These are phyloP conservation scores for Aspergillus ellipticus DNA, from an alignment of 495 filamentous ascomycete species.

Conservation along the genomic window DNA sequence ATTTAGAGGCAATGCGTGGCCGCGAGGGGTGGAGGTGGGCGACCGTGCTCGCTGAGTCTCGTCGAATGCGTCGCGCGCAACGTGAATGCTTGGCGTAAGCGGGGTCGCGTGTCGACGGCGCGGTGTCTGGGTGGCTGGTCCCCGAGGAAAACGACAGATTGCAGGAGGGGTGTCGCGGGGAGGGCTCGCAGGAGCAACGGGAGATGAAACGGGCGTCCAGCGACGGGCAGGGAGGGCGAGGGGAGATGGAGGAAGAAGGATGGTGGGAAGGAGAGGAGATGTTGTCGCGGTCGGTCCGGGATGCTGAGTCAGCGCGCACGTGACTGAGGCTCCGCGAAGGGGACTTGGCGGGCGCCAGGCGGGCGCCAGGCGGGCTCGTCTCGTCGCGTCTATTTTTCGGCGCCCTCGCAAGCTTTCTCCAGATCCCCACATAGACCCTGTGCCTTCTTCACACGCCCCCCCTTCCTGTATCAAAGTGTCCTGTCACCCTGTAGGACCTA, in stretches of 20 bases:
- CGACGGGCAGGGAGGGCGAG: constrained; percentile 9
- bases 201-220: background rate
- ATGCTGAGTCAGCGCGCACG: constrained; percentile 19
- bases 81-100: constrained; percentile 27
- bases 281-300: background rate
- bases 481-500: too few relatives aligned
- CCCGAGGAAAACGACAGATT: background rate
- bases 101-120: constrained; percentile 32
- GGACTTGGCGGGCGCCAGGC: constrained; percentile 20
- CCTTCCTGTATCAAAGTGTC: background rate
- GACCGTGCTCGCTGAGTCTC: constrained; percentile 2
- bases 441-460: constrained; percentile 5
- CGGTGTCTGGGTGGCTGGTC: background rate
- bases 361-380: background rate
- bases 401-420: constrained; percentile 17
- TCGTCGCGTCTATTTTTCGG: constrained; percentile 20
- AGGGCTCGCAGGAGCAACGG: background rate
- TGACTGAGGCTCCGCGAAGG: constrained; percentile 21
- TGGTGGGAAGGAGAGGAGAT: constrained; percentile 14
- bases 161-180: too few relatives aligned
- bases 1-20: constrained; percentile 16
- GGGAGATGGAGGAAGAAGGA: constrained; percentile 16
- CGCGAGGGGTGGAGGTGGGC: constrained; percentile 5
- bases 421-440: constrained; percentile 19
- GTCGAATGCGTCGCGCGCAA: constrained; percentile 15